phyloP scores from a whole-genome alignment of 1,284 basidiomycete genomes.

The Waitea zeae region DNA sequence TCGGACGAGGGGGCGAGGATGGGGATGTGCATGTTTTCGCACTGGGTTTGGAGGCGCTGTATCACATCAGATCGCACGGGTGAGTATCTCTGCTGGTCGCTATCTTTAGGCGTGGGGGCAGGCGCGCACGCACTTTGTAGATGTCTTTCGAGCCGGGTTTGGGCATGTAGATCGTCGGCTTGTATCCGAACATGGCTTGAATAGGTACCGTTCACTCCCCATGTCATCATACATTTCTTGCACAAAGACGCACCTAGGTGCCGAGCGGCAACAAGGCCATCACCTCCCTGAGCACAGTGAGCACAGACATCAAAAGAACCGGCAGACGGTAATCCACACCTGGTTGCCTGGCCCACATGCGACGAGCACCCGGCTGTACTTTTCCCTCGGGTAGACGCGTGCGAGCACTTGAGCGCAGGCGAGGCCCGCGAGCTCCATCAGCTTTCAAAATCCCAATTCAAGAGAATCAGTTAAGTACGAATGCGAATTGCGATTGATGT shows the following conservation, averaged over 20 bases:
- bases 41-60: constrained; percentile 72
- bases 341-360: constrained; percentile 93
- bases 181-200: constrained; percentile 86
- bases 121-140: constrained; percentile 37
- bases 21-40: constrained; percentile 72
- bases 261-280: constrained; percentile 91
- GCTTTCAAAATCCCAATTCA: constrained; percentile 22
- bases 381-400: constrained; percentile 51
- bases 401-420: constrained; percentile 86
- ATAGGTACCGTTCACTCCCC: background rate
- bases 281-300: constrained; percentile 61
- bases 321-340: background rate
- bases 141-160: constrained; percentile 88
- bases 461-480: background rate
- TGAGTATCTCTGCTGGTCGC: background rate
- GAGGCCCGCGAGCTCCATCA: constrained; percentile 98
- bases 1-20: constrained; percentile 39
- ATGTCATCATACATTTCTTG: background rate
- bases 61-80: too few relatives aligned
- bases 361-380: constrained; percentile 65
- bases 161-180: constrained; percentile 77
- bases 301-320: background rate
- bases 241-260: constrained; percentile 48
- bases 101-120: background rate
- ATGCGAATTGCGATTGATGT: background rate